Percentiles rank a stretch among this genome's conserved stretches.
phyloP scores from a whole-genome alignment of 805 yeast species.

The Zygoascus ofunaensis region DNA sequence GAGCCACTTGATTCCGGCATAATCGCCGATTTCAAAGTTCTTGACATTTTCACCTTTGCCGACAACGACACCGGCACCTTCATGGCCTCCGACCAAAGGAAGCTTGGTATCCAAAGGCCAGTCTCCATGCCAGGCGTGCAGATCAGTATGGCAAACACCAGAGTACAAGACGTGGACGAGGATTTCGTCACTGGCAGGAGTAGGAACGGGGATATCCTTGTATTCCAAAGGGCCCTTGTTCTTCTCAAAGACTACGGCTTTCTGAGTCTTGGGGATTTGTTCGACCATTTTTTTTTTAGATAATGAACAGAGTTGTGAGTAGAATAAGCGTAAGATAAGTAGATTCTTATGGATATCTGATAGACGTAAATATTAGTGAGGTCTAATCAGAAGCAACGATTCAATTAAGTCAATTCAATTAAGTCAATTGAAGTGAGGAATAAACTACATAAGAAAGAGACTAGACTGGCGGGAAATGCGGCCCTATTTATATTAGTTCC shows the following conservation, averaged over 20 bases:
- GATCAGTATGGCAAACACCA: conserved; percentile 90
- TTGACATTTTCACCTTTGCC: conserved; percentile 61
- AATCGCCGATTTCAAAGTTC: conserved; percentile 69
- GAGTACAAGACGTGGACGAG: conserved; percentile 76
- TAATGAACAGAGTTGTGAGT: neutral
- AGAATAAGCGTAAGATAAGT: neutral
- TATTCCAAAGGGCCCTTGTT: conserved; percentile 54
- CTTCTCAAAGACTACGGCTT: conserved; percentile 60
- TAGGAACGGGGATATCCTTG: conserved; percentile 73
- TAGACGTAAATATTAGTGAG: too few species aligned
- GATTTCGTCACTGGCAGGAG: conserved; percentile 67
- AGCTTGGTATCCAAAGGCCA: conserved; percentile 73
- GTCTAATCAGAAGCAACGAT: too few species aligned
- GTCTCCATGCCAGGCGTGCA: conserved; percentile 92
- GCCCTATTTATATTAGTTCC: too few species aligned
- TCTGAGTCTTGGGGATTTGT: conserved; percentile 61
- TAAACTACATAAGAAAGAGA: too few species aligned
- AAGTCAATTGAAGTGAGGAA: too few species aligned
- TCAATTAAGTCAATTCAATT: too few species aligned
- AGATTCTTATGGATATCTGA: too few species aligned
- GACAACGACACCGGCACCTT: conserved; percentile 82
- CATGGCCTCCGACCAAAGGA: conserved; percentile 82
- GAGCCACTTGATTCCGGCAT: conserved; percentile 79
- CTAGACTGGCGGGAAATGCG: too few species aligned
- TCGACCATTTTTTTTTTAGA: neutral